Percentiles rank a stretch among this genome's conserved stretches.
Conservation (phyloP, 2,329 filamentous ascomycete species). For the Ceratocystis smalleyi region DNA sequence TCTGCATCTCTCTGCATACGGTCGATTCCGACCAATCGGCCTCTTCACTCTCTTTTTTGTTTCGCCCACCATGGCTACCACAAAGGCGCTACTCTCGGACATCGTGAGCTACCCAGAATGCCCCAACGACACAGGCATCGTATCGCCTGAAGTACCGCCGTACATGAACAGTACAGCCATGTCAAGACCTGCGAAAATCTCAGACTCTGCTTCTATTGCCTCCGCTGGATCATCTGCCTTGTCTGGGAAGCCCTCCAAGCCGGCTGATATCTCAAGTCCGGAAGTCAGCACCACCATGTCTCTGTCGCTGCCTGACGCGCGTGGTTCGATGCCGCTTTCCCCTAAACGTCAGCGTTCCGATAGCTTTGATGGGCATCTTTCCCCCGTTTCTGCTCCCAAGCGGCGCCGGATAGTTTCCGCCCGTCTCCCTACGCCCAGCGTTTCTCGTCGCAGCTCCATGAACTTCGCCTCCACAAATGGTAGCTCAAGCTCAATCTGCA, state of each 20-base stretch:
- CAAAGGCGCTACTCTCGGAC: constrained; percentile 8
- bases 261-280: constrained; percentile 7
- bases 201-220: background rate
- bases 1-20: background rate
- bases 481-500: background rate
- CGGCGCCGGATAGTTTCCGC: constrained; percentile 11
- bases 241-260: background rate
- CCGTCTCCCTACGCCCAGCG: constrained; percentile 13
- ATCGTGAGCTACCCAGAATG: constrained; percentile 3
- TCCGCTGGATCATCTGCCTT: background rate
- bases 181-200: background rate
- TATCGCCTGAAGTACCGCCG: background rate
- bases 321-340: background rate
- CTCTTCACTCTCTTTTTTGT: background rate
- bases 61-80: constrained; percentile 9
- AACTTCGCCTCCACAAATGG: constrained; percentile 6
- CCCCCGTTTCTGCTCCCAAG: constrained; percentile 12
- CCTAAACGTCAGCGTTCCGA: constrained; percentile 3
- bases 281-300: constrained; percentile 11
- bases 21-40: background rate
- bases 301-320: constrained; percentile 1
- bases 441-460: constrained; percentile 15
- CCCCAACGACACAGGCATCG: background rate
- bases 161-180: constrained; percentile 4
- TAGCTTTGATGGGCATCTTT: constrained; percentile 4